These are phyloP conservation scores for Cardamine chenopodiifolia DNA, from an alignment of 345 rosid species.

Conservation along the genomic window DNA sequence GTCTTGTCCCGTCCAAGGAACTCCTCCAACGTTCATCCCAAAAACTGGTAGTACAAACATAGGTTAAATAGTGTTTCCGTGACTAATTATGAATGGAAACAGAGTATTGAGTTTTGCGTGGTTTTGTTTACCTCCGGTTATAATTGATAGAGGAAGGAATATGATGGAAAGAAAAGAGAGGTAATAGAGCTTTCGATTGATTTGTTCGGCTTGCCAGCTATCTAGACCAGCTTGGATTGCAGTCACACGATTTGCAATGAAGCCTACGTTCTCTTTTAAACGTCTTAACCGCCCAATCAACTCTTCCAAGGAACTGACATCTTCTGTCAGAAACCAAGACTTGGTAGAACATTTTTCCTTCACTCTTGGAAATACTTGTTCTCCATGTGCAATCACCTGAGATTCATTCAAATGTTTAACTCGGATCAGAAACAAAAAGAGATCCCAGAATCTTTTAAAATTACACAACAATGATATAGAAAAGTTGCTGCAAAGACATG, in stretches of 20 bases:
- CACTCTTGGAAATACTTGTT: slow-evolving; percentile 92
- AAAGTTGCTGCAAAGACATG: slow-evolving; percentile 56
- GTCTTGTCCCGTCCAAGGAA: slow-evolving; percentile 92
- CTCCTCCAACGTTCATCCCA: slow-evolving; percentile 99
- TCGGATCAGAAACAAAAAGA: not conserved
- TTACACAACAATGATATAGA: too few species aligned
- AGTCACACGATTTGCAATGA: slow-evolving; percentile 87
- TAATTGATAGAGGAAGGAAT: slow-evolving; percentile 88
- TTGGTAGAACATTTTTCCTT: slow-evolving; percentile 79
- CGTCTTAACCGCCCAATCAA: slow-evolving; percentile 78
- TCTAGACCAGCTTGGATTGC: slow-evolving; percentile 92
- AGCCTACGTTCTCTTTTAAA: slow-evolving; percentile 89
- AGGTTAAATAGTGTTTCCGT: not conserved
- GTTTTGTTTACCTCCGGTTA: slow-evolving; percentile 72
- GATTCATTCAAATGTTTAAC: slow-evolving; percentile 13
- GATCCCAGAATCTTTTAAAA: not conserved
- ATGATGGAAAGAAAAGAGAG: slow-evolving; percentile 92
- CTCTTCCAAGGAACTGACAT: slow-evolving; percentile 72
- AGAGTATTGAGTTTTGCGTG: not conserved
- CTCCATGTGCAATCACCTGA: slow-evolving; percentile 92
- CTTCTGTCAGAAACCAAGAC: slow-evolving; percentile 72
- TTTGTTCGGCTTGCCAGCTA: slow-evolving; percentile 97
- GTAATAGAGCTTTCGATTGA: slow-evolving; percentile 86
- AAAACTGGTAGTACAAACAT: slow-evolving; percentile 54
- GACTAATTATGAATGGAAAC: not conserved